Base-by-base conservation (phyloP, 495 filamentous ascomycete genomes). In the Neurospora sp. region DNA sequence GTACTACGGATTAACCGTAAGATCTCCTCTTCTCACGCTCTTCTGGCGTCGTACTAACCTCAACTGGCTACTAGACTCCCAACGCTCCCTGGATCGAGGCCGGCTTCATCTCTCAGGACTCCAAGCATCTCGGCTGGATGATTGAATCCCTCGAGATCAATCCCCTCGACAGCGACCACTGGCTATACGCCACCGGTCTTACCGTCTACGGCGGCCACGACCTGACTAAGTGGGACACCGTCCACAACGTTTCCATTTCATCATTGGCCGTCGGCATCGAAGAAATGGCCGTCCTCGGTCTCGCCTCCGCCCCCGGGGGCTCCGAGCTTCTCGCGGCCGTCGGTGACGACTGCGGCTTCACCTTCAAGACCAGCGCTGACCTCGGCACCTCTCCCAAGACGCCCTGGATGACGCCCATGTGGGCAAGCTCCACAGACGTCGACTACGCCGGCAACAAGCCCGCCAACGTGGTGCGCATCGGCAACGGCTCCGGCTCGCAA, bases 121-220 rank as follows among this genome's bases (percentile, higher is more conserved):
- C 77, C 20, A 86, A 86, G 77, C 82, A 82, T 40, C 80, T 90
- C 31, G 89, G 88, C 44, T 90, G 88, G 88, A 89, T 89, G 88
- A 88, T 90, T 40, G 88, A 90, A 70, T 82, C 87, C 0, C 80
- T 90, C 22, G 84, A 85, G 16, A 90, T 90, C 69, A 82, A 90
- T 73, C 89, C 89, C 2, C 81, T 84, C 27, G 86, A 90, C 74
- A 86, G 86, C 69, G 83, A 89, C 76, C 88, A 90, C 76, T 88
- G 87, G 82, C 82, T 89, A 18, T 89, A 89, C 69, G 85, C 84
- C 40, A 89, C 87, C 1, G 87, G 88, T 10, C 79, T 86, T 69
- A 89, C 87, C 5, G 77, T 90, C 70, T 89, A 82, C 42, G 89
- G 88, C 37, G 83, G 85, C 22, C 83, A 82, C 44, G 85, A 87